Percentiles rank a stretch among this genome's conserved stretches.
These are phyloP conservation scores for Anthostomella pinea DNA, from an alignment of 2,329 filamentous ascomycete species.

Conservation along the genomic window DNA sequence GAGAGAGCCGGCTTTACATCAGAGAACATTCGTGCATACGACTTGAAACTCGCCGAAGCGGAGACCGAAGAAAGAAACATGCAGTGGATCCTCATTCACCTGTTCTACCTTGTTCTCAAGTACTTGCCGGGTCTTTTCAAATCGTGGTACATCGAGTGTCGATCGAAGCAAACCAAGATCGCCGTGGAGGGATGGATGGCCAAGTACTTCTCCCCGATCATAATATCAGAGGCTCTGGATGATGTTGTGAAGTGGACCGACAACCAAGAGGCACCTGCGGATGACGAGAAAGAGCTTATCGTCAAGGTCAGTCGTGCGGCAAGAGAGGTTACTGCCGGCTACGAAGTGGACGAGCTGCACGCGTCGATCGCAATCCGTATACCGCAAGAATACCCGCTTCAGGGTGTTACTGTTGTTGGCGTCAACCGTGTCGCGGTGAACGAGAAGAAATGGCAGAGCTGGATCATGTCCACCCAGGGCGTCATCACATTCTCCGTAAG, in stretches of 20 bases:
- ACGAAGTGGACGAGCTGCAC: slow-evolving; percentile 82
- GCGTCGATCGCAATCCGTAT: slow-evolving; percentile 81
- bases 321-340: slow-evolving; percentile 77
- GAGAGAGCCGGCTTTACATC: slow-evolving; percentile 62
- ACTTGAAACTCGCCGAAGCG: slow-evolving; percentile 49
- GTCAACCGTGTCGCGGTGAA: slow-evolving; percentile 82
- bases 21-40: slow-evolving; percentile 55
- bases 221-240: slow-evolving; percentile 63
- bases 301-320: slow-evolving; percentile 71
- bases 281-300: slow-evolving; percentile 54
- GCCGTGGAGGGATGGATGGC: slow-evolving; percentile 83
- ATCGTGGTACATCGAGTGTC: slow-evolving; percentile 78
- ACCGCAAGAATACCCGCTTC: slow-evolving; percentile 78
- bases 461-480: slow-evolving; percentile 84
- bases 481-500: slow-evolving; percentile 83
- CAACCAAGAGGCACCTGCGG: slow-evolving; percentile 45
- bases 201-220: slow-evolving; percentile 72
- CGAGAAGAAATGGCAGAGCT: slow-evolving; percentile 89
- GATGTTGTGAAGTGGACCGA: slow-evolving; percentile 67
- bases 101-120: slow-evolving; percentile 80
- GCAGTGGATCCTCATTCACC: slow-evolving; percentile 78
- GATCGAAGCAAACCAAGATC: slow-evolving; percentile 74
- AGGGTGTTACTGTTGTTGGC: slow-evolving; percentile 71
- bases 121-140: slow-evolving; percentile 77
- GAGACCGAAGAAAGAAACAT: slow-evolving; percentile 69